Percentiles rank a stretch among this genome's conserved stretches.
Conservation (phyloP, 306 rosid genomes). For the Vigna reflexopilosa region DNA sequence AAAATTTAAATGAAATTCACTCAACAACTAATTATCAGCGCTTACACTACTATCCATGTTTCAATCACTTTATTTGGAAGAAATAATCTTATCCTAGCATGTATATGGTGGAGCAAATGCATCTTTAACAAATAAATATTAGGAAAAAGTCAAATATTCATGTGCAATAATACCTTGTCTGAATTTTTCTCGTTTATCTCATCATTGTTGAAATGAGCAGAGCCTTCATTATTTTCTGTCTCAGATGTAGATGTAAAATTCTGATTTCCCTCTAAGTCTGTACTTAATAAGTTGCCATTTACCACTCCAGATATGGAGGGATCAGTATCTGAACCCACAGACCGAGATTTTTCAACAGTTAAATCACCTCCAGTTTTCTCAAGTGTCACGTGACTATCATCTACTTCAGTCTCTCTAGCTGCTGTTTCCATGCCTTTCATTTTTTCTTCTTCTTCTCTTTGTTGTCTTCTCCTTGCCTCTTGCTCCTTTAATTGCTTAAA, state of each 20-base stretch:
- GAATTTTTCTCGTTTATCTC: constrained; percentile 42
- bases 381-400: constrained; percentile 32
- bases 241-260: constrained; percentile 45
- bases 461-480: constrained; percentile 69
- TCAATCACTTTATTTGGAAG: neutral
- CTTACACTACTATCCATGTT: neutral
- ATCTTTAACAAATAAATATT: constrained; percentile 1
- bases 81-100: constrained; percentile 14
- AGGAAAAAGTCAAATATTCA: constrained; percentile 1
- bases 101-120: constrained; percentile 24
- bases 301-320: constrained; percentile 57
- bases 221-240: constrained; percentile 50
- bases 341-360: constrained; percentile 47
- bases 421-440: constrained; percentile 69
- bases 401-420: constrained; percentile 51
- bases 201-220: constrained; percentile 47
- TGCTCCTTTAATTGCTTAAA: constrained; percentile 86
- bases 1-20: neutral
- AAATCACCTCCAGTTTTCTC: constrained; percentile 52
- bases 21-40: neutral
- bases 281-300: constrained; percentile 62
- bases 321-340: constrained; percentile 45
- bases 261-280: constrained; percentile 55
- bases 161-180: constrained; percentile 56
- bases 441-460: constrained; percentile 85